phyloP scores from a whole-genome alignment of 1,284 basidiomycete species.

The Moesziomyces antarcticus region DNA sequence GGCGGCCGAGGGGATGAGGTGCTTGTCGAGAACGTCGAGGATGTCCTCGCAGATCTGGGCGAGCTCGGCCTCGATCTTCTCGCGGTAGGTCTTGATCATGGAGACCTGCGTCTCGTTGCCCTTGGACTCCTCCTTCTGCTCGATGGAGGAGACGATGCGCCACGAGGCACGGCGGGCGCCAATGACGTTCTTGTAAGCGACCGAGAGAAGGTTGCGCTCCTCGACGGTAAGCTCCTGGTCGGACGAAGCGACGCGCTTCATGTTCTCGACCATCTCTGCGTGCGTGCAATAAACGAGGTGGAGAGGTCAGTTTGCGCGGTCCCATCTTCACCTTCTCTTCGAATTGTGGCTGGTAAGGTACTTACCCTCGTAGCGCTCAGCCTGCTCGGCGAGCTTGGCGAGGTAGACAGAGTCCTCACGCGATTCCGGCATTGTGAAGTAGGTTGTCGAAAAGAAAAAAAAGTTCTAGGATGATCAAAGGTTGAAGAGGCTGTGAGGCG shows the following conservation, averaged over 20 bases:
- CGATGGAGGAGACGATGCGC: constrained; percentile 98
- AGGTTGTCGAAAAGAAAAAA: constrained; percentile 19
- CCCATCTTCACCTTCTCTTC: no score
- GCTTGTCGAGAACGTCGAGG: constrained; percentile 96
- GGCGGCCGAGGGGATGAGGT: constrained; percentile 97
- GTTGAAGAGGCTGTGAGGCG: constrained; percentile 12
- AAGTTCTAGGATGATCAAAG: constrained; percentile 30
- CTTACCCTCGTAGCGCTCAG: constrained; percentile 68
- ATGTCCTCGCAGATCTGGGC: constrained; percentile 99
- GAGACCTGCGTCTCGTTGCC: constrained; percentile 96
- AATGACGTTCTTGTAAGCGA: constrained; percentile 99
- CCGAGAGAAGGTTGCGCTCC: constrained; percentile 97
- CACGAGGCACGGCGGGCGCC: constrained; percentile 98
- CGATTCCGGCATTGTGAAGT: constrained; percentile 61
- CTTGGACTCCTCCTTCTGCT: constrained; percentile 99
- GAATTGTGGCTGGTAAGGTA: no score
- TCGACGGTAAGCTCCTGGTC: constrained; percentile 88
- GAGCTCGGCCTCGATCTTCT: constrained; percentile 96
- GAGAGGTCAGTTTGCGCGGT: no score
- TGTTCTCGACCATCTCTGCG: constrained; percentile 68
- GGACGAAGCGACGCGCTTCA: constrained; percentile 68
- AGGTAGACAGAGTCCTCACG: constrained; percentile 68
- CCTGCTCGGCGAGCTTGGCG: constrained; percentile 68
- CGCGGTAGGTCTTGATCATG: constrained; percentile 99
- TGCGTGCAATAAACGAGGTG: background rate